Base-by-base conservation (phyloP, 805 yeast species). In the Metschnikowia picachoensis region DNA sequence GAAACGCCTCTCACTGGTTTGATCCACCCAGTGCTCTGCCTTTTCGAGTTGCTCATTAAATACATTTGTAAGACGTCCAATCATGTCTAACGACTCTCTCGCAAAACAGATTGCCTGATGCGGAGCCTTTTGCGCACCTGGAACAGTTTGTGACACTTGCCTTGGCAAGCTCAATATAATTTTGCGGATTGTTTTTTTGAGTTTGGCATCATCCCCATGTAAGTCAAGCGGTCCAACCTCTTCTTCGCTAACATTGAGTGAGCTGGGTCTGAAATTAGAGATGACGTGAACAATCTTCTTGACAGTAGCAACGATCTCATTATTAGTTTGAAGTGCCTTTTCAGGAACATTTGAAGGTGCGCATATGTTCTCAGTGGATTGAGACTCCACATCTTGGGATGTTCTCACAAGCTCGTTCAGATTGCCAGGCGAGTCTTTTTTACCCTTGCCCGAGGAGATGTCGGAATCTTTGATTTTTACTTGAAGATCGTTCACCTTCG, bases 11-110 rank as follows among this genome's bases (percentile, higher is more conserved):
- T 28, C 37, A 17, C 40, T 28, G 4, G 49, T 33, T 53, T 77
- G 64, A 55, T 74, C 66, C 4, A 81, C 78, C 97, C 97, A 92
- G 20, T 74, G 70, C 62, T 94, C 97, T 1, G 97, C 97, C 53
- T 83, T 82, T 39, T 80, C 83, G 44, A 92, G 71, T 41, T 90
- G 90, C 39, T 87, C 91, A 60, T 87, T 92, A 56, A 95, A 89
- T 7, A 91, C 91, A 41, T 76, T 77, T 53, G 90, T 89, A 15
- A 92, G 83, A 47, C 86, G 85, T 35, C 83, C 77, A 32, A 92
- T 84, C 89, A 91, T 87, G 36, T 86, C 94, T 39, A 92, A 68
- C 0, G 96, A 84, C 64, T 94, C 99, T 53, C 85, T 85, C 0
- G 98, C 97, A 49, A 92, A 72, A 5, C 86, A 76, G 25, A 94